phyloP scores from a whole-genome alignment of 73 alveolate genomes.

The Paramecium caudatum region DNA sequence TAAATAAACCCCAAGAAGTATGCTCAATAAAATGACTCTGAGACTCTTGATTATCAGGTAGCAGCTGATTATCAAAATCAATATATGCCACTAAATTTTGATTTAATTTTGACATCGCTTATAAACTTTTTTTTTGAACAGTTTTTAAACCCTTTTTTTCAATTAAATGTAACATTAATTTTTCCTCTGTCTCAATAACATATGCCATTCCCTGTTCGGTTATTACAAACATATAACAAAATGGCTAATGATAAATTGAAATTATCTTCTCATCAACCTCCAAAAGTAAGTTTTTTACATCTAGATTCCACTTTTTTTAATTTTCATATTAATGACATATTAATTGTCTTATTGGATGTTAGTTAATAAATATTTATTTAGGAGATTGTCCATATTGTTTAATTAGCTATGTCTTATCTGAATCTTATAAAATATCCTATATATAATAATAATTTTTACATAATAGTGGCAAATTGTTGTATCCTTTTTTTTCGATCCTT shows the following conservation, averaged over 20 bases:
- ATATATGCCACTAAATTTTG: not conserved
- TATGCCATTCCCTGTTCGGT: not conserved
- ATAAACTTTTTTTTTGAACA: not conserved
- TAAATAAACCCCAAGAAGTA: not conserved
- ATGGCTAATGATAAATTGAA: not conserved
- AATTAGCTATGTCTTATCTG: no score
- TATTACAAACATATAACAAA: not conserved
- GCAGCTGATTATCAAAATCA: not conserved
- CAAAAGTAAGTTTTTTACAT: not conserved
- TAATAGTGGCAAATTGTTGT: no score
- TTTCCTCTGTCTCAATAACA: not conserved
- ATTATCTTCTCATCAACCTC: not conserved
- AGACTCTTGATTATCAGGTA: not conserved
- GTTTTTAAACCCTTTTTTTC: not conserved
- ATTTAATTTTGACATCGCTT: not conserved
- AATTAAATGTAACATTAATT: not conserved
- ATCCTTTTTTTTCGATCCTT: no score
- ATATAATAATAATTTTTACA: no score
- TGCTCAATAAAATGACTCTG: not conserved
- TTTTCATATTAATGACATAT: not conserved
- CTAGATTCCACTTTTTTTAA: not conserved
- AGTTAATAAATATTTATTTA: not conserved
- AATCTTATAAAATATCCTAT: no score
- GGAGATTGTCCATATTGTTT: not conserved
- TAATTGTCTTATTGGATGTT: not conserved